Conservation (phyloP, 2,329 filamentous ascomycete genomes). For the Stenocarpella maydis region DNA sequence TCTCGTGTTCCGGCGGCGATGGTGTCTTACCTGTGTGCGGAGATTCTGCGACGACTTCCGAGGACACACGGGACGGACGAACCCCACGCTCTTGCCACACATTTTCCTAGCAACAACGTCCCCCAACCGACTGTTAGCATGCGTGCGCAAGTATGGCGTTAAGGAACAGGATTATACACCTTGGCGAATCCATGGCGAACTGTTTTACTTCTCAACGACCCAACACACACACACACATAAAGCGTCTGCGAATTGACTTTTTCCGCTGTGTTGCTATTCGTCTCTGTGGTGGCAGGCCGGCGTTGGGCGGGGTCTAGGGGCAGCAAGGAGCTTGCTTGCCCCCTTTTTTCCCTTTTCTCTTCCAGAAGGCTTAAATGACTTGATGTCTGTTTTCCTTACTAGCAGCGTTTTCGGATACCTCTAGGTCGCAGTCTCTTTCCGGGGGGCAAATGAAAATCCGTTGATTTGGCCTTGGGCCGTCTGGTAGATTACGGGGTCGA, state of each 20-base stretch:
- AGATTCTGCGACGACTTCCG: too few species aligned
- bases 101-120: not conserved
- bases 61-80: not conserved
- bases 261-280: too few species aligned
- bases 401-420: not conserved
- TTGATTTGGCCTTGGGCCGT: not conserved
- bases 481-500: not conserved
- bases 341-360: not conserved
- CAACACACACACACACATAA: not conserved
- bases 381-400: constrained; percentile 12
- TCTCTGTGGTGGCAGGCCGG: constrained; percentile 1
- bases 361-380: not conserved
- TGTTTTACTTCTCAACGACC: not conserved
- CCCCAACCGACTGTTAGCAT: not conserved
- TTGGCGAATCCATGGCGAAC: not conserved
- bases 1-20: not conserved
- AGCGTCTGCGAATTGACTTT: not conserved
- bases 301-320: not conserved
- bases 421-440: not conserved
- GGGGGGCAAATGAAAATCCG: not conserved
- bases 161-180: constrained; percentile 17
- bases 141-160: constrained; percentile 19
- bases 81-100: not conserved
- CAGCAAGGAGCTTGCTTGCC: not conserved
- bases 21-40: not conserved